These are phyloP conservation scores for Trypanosoma lewisi DNA, from an alignment of 208 protist species.

Conservation along the genomic window DNA sequence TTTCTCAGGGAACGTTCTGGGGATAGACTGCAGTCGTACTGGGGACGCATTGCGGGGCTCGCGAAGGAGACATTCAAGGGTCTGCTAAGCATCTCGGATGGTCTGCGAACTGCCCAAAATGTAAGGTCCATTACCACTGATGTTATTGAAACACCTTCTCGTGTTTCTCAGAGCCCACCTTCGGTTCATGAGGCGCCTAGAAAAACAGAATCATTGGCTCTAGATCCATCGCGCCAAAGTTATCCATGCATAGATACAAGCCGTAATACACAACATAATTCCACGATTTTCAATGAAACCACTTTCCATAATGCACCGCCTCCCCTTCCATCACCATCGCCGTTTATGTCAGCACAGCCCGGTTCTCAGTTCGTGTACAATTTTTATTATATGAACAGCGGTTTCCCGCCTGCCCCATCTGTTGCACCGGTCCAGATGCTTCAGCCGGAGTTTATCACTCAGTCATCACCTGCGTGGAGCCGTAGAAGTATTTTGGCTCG, in stretches of 20 bases:
- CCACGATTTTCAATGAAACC: neutral
- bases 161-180: neutral
- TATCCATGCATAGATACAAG: neutral
- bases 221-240: constrained; percentile 14
- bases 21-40: constrained; percentile 8
- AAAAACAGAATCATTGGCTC: neutral
- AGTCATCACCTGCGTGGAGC: constrained; percentile 17
- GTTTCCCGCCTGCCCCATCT: neutral
- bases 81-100: neutral
- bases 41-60: constrained; percentile 7
- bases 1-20: neutral
- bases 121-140: neutral
- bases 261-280: neutral
- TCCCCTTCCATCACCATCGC: neutral
- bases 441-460: constrained; percentile 4
- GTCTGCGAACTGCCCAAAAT: neutral
- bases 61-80: constrained; percentile 12
- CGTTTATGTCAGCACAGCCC: neutral
- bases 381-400: constrained; percentile 32
- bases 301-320: neutral
- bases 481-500: constrained; percentile 15
- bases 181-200: neutral
- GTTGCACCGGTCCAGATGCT: neutral
- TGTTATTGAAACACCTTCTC: neutral
- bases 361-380: constrained; percentile 28